Evolutionary conservation across 2,329 filamentous ascomycete species (phyloP).

Genomic region (Pseudogymnoascus sp.): DNA sequence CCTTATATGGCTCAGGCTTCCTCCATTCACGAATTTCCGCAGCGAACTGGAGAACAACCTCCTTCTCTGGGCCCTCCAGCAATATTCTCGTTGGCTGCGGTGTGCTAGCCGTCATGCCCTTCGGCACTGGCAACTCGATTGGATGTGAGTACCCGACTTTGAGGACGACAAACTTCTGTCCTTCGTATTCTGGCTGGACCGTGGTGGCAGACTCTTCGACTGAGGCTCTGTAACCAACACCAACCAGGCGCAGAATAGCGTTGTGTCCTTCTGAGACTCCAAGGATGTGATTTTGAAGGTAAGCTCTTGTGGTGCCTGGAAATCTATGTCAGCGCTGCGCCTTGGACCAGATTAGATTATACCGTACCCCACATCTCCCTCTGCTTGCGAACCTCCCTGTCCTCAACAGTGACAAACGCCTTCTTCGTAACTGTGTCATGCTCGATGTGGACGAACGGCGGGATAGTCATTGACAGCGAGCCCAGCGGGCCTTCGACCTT

Average conservation of each 20-base stretch:
- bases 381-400: conserved; percentile 63
- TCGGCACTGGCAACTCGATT: conserved; percentile 77
- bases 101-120: conserved; percentile 74
- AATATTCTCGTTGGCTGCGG: conserved; percentile 87
- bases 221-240: conserved; percentile 87
- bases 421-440: conserved; percentile 56
- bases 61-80: conserved; percentile 78
- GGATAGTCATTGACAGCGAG: conserved; percentile 68
- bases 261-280: conserved; percentile 96
- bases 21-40: conserved; percentile 83
- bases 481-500: conserved; percentile 76
- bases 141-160: conserved; percentile 97
- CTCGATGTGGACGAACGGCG: conserved; percentile 64
- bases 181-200: conserved; percentile 57
- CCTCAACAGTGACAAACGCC: conserved; percentile 59
- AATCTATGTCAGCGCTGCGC: conserved; percentile 20
- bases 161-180: conserved; percentile 80
- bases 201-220: conserved; percentile 69
- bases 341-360: conserved; percentile 25
- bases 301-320: conserved; percentile 77
- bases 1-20: conserved; percentile 94
- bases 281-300: conserved; percentile 81
- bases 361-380: conserved; percentile 86
- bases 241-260: conserved; percentile 83
- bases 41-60: conserved; percentile 83